phyloP scores from a whole-genome alignment of 2,329 filamentous ascomycete species.

The Colletotrichum kahawae region DNA sequence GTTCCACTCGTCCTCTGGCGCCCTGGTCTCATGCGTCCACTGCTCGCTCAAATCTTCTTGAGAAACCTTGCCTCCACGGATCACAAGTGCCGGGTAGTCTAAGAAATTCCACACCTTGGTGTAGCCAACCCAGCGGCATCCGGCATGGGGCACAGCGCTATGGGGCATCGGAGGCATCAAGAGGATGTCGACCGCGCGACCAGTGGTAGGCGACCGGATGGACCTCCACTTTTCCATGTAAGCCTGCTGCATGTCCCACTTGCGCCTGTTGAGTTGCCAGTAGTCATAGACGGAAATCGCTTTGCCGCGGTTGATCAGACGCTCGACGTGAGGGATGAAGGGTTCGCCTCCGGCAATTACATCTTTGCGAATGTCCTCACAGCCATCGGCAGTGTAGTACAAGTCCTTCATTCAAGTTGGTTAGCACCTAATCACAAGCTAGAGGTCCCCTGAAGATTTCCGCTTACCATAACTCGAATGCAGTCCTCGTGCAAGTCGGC shows the following conservation, averaged over 20 bases:
- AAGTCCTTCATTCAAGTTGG: constrained; percentile 46
- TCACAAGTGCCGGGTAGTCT: constrained; percentile 39
- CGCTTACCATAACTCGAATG: constrained; percentile 56
- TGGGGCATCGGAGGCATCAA: constrained; percentile 67
- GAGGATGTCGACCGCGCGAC: constrained; percentile 57
- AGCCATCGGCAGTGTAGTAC: constrained; percentile 67
- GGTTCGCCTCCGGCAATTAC: constrained; percentile 62
- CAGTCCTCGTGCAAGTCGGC: constrained; percentile 57
- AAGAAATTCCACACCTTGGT: constrained; percentile 42
- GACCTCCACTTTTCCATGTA: constrained; percentile 63
- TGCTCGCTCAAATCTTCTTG: constrained; percentile 41
- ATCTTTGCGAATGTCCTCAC: constrained; percentile 65
- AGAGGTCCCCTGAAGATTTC: rapidly evolving
- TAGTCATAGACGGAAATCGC: constrained; percentile 68
- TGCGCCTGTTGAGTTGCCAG: constrained; percentile 69
- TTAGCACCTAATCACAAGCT: background rate
- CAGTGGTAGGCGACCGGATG: constrained; percentile 44
- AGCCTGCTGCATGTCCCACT: constrained; percentile 42
- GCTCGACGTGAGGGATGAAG: constrained; percentile 62
- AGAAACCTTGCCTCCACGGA: constrained; percentile 38
- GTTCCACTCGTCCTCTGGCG: constrained; percentile 2
- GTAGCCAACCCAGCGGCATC: constrained; percentile 53
- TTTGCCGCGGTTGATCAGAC: constrained; percentile 54
- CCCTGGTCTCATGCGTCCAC: constrained; percentile 11
- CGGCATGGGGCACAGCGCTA: constrained; percentile 50